Evolutionary conservation across 1,284 basidiomycete genomes (phyloP).

Genomic region (Moniliophthora roreri): DNA sequence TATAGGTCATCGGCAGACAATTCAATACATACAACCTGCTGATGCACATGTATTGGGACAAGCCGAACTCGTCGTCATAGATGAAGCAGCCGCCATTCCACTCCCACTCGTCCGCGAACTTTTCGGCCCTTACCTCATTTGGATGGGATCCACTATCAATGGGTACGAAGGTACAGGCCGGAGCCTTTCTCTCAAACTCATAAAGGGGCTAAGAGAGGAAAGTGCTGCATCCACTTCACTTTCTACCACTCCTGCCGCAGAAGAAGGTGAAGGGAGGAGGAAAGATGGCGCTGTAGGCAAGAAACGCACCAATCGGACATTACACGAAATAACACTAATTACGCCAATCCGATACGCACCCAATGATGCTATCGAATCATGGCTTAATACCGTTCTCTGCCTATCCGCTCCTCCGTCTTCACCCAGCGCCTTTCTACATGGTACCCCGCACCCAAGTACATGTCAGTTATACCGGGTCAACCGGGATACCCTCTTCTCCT

Average conservation of each 20-base stretch:
- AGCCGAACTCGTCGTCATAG: constrained; percentile 97
- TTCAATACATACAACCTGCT: constrained; percentile 98
- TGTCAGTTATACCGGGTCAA: constrained; percentile 97
- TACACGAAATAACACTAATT: constrained; percentile 94
- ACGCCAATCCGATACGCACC: constrained; percentile 93
- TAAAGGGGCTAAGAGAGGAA: constrained; percentile 90
- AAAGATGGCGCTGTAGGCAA: constrained; percentile 47
- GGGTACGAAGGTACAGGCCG: constrained; percentile 99
- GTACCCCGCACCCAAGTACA: constrained; percentile 89
- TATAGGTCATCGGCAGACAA: constrained; percentile 89
- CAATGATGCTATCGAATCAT: constrained; percentile 91
- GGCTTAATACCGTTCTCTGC: constrained; percentile 92
- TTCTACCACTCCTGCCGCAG: constrained; percentile 66
- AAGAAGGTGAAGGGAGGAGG: constrained; percentile 41
- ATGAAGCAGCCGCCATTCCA: constrained; percentile 98
- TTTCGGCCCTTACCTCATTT: constrained; percentile 96
- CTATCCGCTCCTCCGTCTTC: constrained; percentile 74
- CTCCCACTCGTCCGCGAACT: constrained; percentile 93
- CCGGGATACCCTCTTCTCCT: constrained; percentile 96
- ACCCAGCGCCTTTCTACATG: constrained; percentile 63
- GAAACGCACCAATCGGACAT: constrained; percentile 68
- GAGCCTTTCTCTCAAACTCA: constrained; percentile 95
- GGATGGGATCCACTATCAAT: constrained; percentile 98
- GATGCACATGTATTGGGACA: constrained; percentile 97
- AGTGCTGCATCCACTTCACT: constrained; percentile 45